phyloP scores from a whole-genome alignment of 2,329 filamentous ascomycete species.

The Talaromyces sp. region DNA sequence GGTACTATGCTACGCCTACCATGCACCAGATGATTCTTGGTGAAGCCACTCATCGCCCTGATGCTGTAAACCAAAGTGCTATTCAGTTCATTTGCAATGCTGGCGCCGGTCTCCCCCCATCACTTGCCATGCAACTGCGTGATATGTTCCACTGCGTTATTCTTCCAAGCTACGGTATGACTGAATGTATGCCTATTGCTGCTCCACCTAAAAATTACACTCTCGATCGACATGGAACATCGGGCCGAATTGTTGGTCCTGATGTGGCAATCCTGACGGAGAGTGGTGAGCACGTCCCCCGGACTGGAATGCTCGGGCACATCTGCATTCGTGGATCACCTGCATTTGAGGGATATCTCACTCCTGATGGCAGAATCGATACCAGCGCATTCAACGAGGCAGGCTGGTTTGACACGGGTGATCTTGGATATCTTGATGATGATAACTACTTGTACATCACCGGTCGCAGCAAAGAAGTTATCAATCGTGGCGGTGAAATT shows the following conservation, averaged over 20 bases:
- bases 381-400: slow-evolving; percentile 45
- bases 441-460: slow-evolving; percentile 59
- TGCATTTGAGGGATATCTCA: slow-evolving; percentile 49
- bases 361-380: slow-evolving; percentile 14
- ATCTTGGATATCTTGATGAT: slow-evolving; percentile 56
- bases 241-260: slow-evolving; percentile 56
- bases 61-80: slow-evolving; percentile 46
- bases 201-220: slow-evolving; percentile 58
- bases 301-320: slow-evolving; percentile 45
- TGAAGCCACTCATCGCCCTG: slow-evolving; percentile 45
- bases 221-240: slow-evolving; percentile 57
- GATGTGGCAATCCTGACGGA: slow-evolving; percentile 54
- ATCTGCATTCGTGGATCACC: slow-evolving; percentile 58
- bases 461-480: slow-evolving; percentile 59
- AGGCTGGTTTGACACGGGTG: slow-evolving; percentile 60
- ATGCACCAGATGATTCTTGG: slow-evolving; percentile 60
- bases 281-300: slow-evolving; percentile 37
- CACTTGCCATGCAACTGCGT: slow-evolving; percentile 52
- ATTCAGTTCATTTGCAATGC: slow-evolving; percentile 61
- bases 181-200: slow-evolving; percentile 62
- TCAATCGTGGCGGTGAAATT: slow-evolving; percentile 62
- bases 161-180: slow-evolving; percentile 63
- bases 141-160: slow-evolving; percentile 57
- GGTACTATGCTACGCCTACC: slow-evolving; percentile 62
- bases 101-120: slow-evolving; percentile 57